Base-by-base conservation (phyloP, 2,329 filamentous ascomycete genomes). In the Graphiopsis chlorocephala region DNA sequence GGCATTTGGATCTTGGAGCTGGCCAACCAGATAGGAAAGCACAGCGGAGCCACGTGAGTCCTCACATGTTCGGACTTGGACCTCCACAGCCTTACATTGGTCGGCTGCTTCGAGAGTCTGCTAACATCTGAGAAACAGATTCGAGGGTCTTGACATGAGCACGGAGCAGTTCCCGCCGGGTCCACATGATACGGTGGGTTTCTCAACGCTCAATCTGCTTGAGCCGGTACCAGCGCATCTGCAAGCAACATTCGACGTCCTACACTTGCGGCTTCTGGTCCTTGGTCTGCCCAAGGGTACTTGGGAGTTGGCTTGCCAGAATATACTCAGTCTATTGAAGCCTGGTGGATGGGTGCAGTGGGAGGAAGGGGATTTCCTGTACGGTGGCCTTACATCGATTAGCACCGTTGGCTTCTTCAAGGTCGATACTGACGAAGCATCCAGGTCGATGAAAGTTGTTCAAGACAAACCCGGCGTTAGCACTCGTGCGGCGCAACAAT, bases 311-410 rank as follows among this genome's bases (percentile, higher is more conserved):
- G 68, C 67, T 1, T 64, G 66, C 12, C 11, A 33, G 12, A 65
- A 69, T 31, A 26, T 68, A 14, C 23, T 67, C 26, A 35, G 65
- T 38, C 38, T 72, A 25, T 59, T 72, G 12, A 71, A 68, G 31
- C 69, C 70, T 11, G 69, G 68, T 3, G 69, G 70, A 6, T 67
- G 47, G 52, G 17, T 71, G 12, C 69, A 71, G 64, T 71, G 69
- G 69, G 50, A 61, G n/a, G 69, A 71, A 53, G 60, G 60, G 25
- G 57, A 69, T 26, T 69, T 69, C 33, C n/a, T 14, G 61, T 63
- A 48, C 12, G 35, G 31, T 8, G 1, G 14, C 10, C 6, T 25
- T 26, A 17, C 23, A 28, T 15, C 4, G 8, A 25, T 29, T n/a
- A 35, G 4, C 31, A 12, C 12, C 20, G 14, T 31, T 38, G 33